phyloP scores from a whole-genome alignment of 208 protist species.

The Sergeia podlipaevii region DNA sequence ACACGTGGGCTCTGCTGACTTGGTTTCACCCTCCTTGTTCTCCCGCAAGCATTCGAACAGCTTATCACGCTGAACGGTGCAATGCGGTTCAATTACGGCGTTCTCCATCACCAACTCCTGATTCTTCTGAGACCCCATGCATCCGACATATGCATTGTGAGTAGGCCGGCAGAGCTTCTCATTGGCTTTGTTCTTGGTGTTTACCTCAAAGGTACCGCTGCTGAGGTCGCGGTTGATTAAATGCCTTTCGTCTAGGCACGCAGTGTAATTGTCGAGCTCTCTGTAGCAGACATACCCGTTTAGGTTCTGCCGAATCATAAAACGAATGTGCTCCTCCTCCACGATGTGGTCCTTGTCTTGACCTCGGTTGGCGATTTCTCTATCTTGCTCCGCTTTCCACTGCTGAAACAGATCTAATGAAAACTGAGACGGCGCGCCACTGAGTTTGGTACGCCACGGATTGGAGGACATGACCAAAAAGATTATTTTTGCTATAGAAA shows the following conservation, averaged over 20 bases:
- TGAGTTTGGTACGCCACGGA: conserved; percentile 19
- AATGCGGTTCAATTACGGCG: conserved; percentile 49
- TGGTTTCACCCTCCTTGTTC: conserved; percentile 42
- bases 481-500: conserved; percentile 7
- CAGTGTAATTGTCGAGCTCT: conserved; percentile 69
- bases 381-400: conserved; percentile 59
- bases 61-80: conserved; percentile 19
- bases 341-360: conserved; percentile 35
- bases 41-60: conserved; percentile 57
- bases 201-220: conserved; percentile 43
- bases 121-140: conserved; percentile 58
- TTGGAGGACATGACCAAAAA: conserved; percentile 19
- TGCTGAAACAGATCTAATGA: conserved; percentile 63
- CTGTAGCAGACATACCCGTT: conserved; percentile 81
- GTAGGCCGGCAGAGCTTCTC: conserved; percentile 54
- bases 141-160: conserved; percentile 56
- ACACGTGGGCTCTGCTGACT: conserved; percentile 60
- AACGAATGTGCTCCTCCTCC: conserved; percentile 69
- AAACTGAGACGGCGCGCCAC: conserved; percentile 53
- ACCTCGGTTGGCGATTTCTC: conserved; percentile 49
- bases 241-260: conserved; percentile 60
- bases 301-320: conserved; percentile 79
- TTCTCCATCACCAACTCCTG: conserved; percentile 63
- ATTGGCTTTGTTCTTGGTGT: conserved; percentile 64
- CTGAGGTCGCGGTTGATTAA: conserved; percentile 28